phyloP scores from a whole-genome alignment of 352 stramenopile genomes.

The Phytophthora rubi region DNA sequence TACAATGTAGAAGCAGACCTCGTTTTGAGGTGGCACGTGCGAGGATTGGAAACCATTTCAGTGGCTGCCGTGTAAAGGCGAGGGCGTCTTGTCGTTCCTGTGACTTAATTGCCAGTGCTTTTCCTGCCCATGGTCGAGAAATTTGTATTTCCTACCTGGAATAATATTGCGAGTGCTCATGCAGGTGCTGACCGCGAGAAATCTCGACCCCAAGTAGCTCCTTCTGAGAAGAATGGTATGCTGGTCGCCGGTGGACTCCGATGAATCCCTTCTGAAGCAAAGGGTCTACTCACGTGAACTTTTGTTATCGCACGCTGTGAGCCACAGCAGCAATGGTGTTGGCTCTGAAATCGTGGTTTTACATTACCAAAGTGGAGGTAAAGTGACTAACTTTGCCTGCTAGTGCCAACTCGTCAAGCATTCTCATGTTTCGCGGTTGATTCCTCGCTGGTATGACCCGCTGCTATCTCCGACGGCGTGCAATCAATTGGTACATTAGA shows the following conservation, averaged over 20 bases:
- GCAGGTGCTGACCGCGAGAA: not conserved
- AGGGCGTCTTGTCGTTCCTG: too few relatives aligned
- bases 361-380: not conserved
- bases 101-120: too few relatives aligned
- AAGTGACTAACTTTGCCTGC: not conserved
- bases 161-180: conserved; percentile 25
- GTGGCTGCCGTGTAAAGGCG: too few relatives aligned
- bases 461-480: not conserved
- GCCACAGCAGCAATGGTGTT: not conserved
- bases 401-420: not conserved
- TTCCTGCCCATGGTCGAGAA: too few relatives aligned
- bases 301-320: not conserved
- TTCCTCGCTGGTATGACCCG: not conserved
- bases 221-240: not conserved
- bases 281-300: not conserved
- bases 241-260: not conserved
- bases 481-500: not conserved
- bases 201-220: not conserved
- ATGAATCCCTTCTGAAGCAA: not conserved
- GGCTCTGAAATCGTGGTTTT: not conserved
- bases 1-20: not conserved
- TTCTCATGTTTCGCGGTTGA: not conserved
- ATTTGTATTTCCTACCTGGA: too few relatives aligned
- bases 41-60: too few relatives aligned
- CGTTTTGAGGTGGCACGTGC: not conserved